Evolutionary conservation across 176 grass and related monocot genomes (phyloP), one percentile per base, ranked within the genome.

Genomic region (Oryza nivara): DNA sequence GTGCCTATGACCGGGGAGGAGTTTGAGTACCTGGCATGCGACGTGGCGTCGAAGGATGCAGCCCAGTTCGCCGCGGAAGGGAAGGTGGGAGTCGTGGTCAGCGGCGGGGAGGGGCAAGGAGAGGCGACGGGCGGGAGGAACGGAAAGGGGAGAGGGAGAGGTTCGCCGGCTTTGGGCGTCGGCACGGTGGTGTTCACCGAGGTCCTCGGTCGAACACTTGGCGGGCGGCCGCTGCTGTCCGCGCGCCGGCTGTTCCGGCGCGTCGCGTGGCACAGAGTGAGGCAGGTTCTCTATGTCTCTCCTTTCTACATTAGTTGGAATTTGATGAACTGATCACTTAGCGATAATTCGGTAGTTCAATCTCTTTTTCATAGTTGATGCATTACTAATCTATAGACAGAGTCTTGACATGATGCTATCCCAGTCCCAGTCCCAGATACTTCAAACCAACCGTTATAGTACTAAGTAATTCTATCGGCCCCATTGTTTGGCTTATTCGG

Each of bases 251-350:
- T 97, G 76, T 97, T 91, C 81, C 89, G 92, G 81, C 87, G 80
- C 75, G 88, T 95, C 43, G 90, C 91, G 20, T 97, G 89, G 92
- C 92, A 91, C 84, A 89, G 95, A 91, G 88, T 88, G 85, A 97
- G 95, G 95, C 95, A 97, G 95, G 92, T 97, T 85, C 90, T 95
- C 90, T 91, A 75, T 84, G 67, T 45, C 82, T 81, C 72, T 82
- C 78, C 88, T 86, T 48, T 86, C 82, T 77, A 61, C 12, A 66
- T 1, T 81, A 74, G 56, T 44, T 87, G 38, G 77, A 77, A 71
- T 82, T 79, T 49, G 23, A 77, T 85, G 49, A 45, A 22, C 23
- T 67, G 15, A 34, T 76, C 30, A 67, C 1, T 44, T 72, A 13
- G 49, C 1, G 22, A 48, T 77, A 54, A 23, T 28, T 69, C 74